These are phyloP conservation scores for Candida chilensis DNA, from an alignment of 805 yeast species.

Conservation along the genomic window DNA sequence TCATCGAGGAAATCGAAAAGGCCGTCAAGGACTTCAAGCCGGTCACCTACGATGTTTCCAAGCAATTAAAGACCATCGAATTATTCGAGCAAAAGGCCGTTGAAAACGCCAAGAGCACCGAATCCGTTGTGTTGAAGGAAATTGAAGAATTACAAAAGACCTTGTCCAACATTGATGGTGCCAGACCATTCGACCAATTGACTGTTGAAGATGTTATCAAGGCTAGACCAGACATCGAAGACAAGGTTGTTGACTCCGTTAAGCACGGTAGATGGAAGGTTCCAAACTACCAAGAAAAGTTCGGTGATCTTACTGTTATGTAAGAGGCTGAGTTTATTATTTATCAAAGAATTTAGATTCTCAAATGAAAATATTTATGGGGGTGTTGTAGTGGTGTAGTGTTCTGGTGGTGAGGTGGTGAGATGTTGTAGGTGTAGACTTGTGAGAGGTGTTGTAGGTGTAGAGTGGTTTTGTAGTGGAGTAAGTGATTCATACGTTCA, in stretches of 20 bases:
- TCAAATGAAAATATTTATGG: background rate
- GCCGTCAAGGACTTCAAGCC: conserved; percentile 75
- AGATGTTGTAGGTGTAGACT: background rate
- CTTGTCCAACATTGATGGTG: conserved; percentile 86
- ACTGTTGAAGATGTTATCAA: conserved; percentile 90
- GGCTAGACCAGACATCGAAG: conserved; percentile 97
- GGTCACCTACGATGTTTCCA: conserved; percentile 74
- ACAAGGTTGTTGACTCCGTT: conserved; percentile 90
- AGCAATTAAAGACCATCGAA: conserved; percentile 86
- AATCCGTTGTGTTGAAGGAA: conserved; percentile 80
- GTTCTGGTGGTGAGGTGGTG: background rate
- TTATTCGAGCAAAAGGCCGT: conserved; percentile 92
- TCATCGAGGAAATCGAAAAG: conserved; percentile 73
- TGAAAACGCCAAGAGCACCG: conserved; percentile 92
- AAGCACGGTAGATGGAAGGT: conserved; percentile 96
- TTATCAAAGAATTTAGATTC: background rate
- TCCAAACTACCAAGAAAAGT: conserved; percentile 97
- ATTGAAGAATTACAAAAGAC: conserved; percentile 80
- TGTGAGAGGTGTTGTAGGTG: background rate
- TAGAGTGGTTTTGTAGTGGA: background rate
- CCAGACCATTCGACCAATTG: conserved; percentile 96
- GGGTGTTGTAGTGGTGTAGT: background rate
- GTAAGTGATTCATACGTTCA: background rate
- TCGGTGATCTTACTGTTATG: conserved; percentile 95
- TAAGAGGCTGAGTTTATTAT: conserved; percentile 13